A percentile compares a stretch with the other conserved stretches of the same genome.
These are phyloP conservation scores for Babesia caballi DNA, from an alignment of 169 alveolate genomes.

Conservation along the genomic window DNA sequence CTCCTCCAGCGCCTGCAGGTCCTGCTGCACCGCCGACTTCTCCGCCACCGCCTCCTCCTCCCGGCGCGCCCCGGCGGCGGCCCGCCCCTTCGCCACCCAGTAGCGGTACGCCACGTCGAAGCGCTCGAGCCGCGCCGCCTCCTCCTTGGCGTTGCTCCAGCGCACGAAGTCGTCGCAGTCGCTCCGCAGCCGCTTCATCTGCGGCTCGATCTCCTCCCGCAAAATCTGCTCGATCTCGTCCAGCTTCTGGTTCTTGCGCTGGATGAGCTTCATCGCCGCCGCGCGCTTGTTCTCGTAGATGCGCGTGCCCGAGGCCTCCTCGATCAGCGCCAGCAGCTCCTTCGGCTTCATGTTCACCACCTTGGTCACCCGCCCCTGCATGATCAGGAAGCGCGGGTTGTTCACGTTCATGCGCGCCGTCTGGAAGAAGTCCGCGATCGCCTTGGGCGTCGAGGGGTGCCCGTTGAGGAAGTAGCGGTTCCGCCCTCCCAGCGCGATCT, in stretches of 20 bases:
- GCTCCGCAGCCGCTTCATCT: constrained; percentile 81
- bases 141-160: constrained; percentile 68
- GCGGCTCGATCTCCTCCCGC: constrained; percentile 89
- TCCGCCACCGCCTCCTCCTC: constrained; percentile 38
- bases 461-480: constrained; percentile 94
- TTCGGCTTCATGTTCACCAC: constrained; percentile 98
- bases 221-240: constrained; percentile 86
- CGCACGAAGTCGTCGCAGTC: constrained; percentile 79
- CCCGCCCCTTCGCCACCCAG: constrained; percentile 58
- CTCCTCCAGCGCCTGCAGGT: constrained; percentile 34
- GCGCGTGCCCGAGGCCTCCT: constrained; percentile 98
- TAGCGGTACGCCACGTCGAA: constrained; percentile 68
- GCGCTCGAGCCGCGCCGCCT: constrained; percentile 63
- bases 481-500: constrained; percentile 91
- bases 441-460: constrained; percentile 88
- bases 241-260: constrained; percentile 88
- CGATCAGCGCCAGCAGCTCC: constrained; percentile 92
- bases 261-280: constrained; percentile 86
- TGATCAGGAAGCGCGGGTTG: constrained; percentile 97
- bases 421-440: constrained; percentile 89
- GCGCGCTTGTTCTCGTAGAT: constrained; percentile 93
- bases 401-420: constrained; percentile 95
- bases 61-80: constrained; percentile 24
- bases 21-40: constrained; percentile 49
- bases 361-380: constrained; percentile 96